Percentiles rank a stretch among this genome's conserved stretches.
phyloP scores from a whole-genome alignment of 306 rosid species.

The Ormosia emarginata region DNA sequence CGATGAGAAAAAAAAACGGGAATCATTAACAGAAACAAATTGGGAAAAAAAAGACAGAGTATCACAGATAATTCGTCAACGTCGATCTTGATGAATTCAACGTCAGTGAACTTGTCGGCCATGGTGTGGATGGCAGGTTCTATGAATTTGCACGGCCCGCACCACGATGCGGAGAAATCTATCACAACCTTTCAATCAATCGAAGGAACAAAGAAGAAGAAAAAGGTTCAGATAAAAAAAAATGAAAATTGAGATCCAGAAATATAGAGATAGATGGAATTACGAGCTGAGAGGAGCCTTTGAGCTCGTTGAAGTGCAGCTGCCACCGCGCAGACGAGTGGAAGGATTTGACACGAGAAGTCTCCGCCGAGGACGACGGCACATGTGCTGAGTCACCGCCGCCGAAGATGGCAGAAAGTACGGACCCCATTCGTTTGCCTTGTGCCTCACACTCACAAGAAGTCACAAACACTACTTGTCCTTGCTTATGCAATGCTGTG shows the following conservation, averaged over 20 bases:
- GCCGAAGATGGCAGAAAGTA: not conserved
- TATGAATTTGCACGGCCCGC: constrained; percentile 87
- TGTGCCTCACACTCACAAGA: not conserved
- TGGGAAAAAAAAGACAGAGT: not conserved
- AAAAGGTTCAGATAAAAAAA: not conserved
- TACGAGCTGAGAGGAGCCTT: constrained; percentile 59
- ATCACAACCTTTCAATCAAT: constrained; percentile 51
- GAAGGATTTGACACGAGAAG: constrained; percentile 35
- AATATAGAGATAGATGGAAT: not conserved
- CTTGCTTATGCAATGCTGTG: too few species aligned
- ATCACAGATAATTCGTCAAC: constrained; percentile 79
- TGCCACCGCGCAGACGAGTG: constrained; percentile 83
- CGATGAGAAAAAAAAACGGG: not conserved
- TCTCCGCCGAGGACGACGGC: constrained; percentile 10
- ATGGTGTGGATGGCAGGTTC: constrained; percentile 64
- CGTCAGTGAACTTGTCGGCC: constrained; percentile 52
- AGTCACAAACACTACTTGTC: too few species aligned
- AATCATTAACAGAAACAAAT: not conserved
- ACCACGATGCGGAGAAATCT: constrained; percentile 94
- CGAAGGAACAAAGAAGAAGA: not conserved
- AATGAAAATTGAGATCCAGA: not conserved
- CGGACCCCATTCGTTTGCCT: constrained; percentile 33
- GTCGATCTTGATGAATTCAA: constrained; percentile 77
- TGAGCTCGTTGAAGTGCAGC: constrained; percentile 49
- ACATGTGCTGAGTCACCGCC: not conserved